Conservation (phyloP, 2,329 filamentous ascomycete species). For the Fusarium incarnatum region DNA sequence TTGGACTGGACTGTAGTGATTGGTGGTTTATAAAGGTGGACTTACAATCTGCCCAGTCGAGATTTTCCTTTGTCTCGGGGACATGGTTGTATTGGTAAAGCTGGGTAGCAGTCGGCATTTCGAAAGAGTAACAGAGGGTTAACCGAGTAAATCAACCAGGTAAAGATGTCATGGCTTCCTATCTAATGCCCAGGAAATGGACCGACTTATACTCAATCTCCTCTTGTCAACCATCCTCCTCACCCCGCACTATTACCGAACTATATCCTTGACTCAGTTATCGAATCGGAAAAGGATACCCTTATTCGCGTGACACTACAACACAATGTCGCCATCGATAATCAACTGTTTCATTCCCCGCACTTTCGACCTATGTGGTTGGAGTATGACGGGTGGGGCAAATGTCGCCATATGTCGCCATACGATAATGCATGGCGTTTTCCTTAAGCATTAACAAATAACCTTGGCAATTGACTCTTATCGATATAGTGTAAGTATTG, state of each 20-base stretch:
- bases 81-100: conserved; percentile 50
- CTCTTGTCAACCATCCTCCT: background rate
- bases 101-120: background rate
- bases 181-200: background rate
- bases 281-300: background rate
- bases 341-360: background rate
- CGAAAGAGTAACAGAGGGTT: background rate
- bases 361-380: background rate
- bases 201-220: background rate
- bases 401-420: conserved; percentile 10
- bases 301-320: background rate
- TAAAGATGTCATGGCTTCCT: background rate
- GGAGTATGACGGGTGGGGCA: background rate
- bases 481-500: background rate
- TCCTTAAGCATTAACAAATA: background rate
- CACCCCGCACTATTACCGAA: background rate
- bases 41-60: conserved; percentile 54
- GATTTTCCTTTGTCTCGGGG: conserved; percentile 52
- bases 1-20: background rate
- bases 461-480: background rate
- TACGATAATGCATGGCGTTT: background rate
- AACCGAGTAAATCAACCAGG: background rate
- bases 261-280: background rate
- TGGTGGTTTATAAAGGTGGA: too few relatives aligned
- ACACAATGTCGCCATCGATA: conserved; percentile 1